Evolutionary conservation across 768 basidiomycete genomes (phyloP).

Genomic region (Lepiota brunneoincarnata): DNA sequence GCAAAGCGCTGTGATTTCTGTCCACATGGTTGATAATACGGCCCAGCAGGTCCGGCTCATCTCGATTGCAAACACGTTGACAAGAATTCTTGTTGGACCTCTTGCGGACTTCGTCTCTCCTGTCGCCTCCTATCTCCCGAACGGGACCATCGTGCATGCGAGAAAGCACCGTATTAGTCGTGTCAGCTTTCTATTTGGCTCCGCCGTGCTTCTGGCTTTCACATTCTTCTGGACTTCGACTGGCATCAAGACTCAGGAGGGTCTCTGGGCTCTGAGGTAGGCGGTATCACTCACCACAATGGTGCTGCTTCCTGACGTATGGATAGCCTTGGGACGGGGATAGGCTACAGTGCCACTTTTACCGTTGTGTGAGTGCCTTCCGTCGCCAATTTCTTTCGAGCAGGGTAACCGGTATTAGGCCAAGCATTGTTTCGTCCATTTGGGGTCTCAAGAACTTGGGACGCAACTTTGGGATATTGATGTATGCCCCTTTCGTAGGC

Average conservation of each 20-base stretch:
- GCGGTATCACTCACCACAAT: not conserved
- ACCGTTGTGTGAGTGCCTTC: slow-evolving; percentile 58
- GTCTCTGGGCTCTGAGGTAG: slow-evolving; percentile 73
- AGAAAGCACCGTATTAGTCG: slow-evolving; percentile 60
- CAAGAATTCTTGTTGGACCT: slow-evolving; percentile 65
- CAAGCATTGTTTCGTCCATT: slow-evolving; percentile 65
- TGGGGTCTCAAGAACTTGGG: slow-evolving; percentile 73
- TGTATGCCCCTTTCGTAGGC: slow-evolving; percentile 74
- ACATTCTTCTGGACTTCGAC: slow-evolving; percentile 57
- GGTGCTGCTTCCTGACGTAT: not conserved
- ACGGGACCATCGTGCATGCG: slow-evolving; percentile 31
- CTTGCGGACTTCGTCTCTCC: slow-evolving; percentile 76
- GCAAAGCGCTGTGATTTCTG: not conserved
- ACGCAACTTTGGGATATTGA: slow-evolving; percentile 73
- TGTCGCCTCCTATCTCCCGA: slow-evolving; percentile 40
- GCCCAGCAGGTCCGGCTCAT: slow-evolving; percentile 68
- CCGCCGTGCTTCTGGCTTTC: slow-evolving; percentile 44
- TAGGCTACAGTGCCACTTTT: slow-evolving; percentile 69
- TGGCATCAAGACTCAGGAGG: slow-evolving; percentile 43
- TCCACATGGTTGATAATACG: slow-evolving; percentile 31
- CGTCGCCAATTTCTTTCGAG: not conserved
- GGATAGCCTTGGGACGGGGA: slow-evolving; percentile 59
- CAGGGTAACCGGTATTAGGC: slow-evolving; percentile 36
- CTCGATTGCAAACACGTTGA: slow-evolving; percentile 68
- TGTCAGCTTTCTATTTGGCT: slow-evolving; percentile 52